Evolutionary conservation across 2,329 filamentous ascomycete genomes (phyloP).

Genomic region (Penicillium freii): DNA sequence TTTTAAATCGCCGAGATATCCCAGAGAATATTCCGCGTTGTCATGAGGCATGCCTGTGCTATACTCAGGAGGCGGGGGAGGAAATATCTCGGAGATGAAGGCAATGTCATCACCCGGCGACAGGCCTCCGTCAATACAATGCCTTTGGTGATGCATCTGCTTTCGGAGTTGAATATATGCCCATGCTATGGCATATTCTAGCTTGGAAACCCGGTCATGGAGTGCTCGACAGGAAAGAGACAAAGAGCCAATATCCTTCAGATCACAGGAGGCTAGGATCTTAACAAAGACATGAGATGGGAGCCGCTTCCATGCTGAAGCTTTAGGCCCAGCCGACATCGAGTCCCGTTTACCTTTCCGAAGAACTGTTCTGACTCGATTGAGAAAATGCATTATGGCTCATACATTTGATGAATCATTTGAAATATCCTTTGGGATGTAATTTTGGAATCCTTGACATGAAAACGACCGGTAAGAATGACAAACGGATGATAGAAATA

Average conservation of each 20-base stretch:
- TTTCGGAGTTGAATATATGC: constrained; percentile 23
- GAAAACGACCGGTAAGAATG: background rate
- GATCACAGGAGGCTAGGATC: constrained; percentile 20
- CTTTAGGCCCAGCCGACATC: constrained; percentile 1
- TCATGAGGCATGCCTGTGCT: constrained; percentile 14
- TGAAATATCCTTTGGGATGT: background rate
- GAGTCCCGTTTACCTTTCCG: constrained; percentile 10
- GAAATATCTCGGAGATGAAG: constrained; percentile 28
- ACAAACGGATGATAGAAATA: background rate
- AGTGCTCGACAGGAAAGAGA: constrained; percentile 23
- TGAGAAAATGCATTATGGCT: constrained; percentile 16
- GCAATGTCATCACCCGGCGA: constrained; percentile 27
- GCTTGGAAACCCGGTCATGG: constrained; percentile 17
- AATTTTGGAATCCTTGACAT: background rate
- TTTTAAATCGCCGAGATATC: constrained; percentile 25
- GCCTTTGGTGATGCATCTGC: background rate
- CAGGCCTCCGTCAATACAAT: background rate
- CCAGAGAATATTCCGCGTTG: constrained; percentile 28
- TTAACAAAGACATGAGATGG: constrained; percentile 20
- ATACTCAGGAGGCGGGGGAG: constrained; percentile 29
- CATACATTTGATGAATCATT: background rate
- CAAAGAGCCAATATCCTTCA: constrained; percentile 23
- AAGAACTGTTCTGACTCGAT: constrained; percentile 17
- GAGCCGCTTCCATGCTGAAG: constrained; percentile 22
- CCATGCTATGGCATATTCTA: constrained; percentile 24